A percentile compares a stretch with the other conserved stretches of the same genome.
Evolutionary conservation across 805 yeast species (phyloP).

Genomic region (Clavispora fructus): DNA sequence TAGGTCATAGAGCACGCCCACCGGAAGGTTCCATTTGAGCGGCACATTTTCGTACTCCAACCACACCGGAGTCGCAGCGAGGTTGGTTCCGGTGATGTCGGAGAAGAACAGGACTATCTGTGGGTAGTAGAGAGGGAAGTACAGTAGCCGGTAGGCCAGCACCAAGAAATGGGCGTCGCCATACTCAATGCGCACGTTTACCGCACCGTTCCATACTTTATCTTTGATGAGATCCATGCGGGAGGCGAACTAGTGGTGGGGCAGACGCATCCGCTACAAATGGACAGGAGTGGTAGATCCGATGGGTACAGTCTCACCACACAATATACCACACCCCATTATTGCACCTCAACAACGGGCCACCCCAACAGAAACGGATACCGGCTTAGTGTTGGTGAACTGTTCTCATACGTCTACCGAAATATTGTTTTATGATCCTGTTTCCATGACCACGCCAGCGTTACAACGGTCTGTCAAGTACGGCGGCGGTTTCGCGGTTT

Average conservation of each 20-base stretch:
- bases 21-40: conserved; percentile 71
- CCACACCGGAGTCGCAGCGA: conserved; percentile 42
- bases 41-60: conserved; percentile 61
- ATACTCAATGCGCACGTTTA: conserved; percentile 39
- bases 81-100: conserved; percentile 8
- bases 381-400: too few species aligned
- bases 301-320: neutral
- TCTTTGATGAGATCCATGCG: conserved; percentile 22
- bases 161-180: conserved; percentile 16
- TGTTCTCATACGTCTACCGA: too few species aligned
- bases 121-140: conserved; percentile 42
- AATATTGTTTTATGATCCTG: too few species aligned
- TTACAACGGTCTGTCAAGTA: too few species aligned
- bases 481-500: too few species aligned
- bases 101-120: conserved; percentile 35
- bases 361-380: too few species aligned
- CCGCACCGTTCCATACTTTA: conserved; percentile 49
- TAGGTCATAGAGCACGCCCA: conserved; percentile 62
- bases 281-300: neutral
- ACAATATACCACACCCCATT: neutral
- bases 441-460: too few species aligned
- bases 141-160: conserved; percentile 41
- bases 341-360: neutral
- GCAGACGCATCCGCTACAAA: neutral
- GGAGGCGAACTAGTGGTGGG: neutral